Evolutionary conservation across 106 monocot species (phyloP).

Genomic region (Allium cepa): DNA sequence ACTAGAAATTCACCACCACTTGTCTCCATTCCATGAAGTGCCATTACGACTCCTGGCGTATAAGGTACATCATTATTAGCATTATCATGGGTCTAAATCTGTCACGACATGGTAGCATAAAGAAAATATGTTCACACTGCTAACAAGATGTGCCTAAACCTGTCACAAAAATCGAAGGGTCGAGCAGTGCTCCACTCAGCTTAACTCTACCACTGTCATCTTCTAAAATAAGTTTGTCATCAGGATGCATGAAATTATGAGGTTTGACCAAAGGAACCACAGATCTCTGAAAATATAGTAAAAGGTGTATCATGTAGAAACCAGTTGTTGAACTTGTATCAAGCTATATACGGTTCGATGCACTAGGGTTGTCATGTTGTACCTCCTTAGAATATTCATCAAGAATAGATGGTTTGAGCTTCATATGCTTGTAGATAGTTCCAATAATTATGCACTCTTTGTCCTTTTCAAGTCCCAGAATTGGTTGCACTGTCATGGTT

Average conservation of each 20-base stretch:
- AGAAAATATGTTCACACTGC: background rate
- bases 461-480: conserved; percentile 84
- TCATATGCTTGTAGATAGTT: conserved; percentile 99
- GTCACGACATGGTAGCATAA: background rate
- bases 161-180: conserved; percentile 67
- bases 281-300: conserved; percentile 63
- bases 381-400: conserved; percentile 99
- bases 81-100: background rate
- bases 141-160: conserved; percentile 28
- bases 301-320: conserved; percentile 3
- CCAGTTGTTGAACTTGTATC: background rate
- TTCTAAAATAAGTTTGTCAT: conserved; percentile 95
- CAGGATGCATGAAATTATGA: conserved; percentile 93
- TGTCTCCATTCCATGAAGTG: conserved; percentile 86
- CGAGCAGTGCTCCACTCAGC: conserved; percentile 52
- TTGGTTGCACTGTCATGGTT: conserved; percentile 56
- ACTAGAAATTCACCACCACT: conserved; percentile 82
- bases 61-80: background rate
- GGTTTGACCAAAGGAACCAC: conserved; percentile 79
- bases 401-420: conserved; percentile 84
- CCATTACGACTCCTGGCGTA: conserved; percentile 62
- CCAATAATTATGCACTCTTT: conserved; percentile 91
- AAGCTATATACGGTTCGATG: no score
- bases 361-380: background rate
- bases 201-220: conserved; percentile 99